phyloP scores from a whole-genome alignment of 306 rosid genomes.

The Astragalus membranaceus region DNA sequence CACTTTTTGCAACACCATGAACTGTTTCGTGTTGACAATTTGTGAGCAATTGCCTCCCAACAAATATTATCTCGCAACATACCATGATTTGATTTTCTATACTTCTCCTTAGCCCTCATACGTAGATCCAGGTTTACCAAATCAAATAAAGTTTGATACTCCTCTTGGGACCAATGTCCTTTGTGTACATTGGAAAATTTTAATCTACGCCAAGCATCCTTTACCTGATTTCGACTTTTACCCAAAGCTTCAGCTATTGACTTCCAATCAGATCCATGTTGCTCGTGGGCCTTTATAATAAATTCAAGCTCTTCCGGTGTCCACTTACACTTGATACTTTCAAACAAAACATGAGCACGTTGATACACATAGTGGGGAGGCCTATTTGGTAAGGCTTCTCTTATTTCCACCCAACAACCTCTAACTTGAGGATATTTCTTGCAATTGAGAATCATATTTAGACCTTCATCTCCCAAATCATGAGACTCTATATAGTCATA shows the following conservation, averaged over 20 bases:
- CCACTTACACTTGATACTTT: conserved; percentile 46
- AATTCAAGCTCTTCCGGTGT: conserved; percentile 46
- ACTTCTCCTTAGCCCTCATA: conserved; percentile 38
- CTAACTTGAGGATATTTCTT: conserved; percentile 4
- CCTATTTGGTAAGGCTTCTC: conserved; percentile 48
- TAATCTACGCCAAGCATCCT: conserved; percentile 68
- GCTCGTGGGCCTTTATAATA: conserved; percentile 22
- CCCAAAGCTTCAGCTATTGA: conserved; percentile 45
- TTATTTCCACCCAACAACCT: conserved; percentile 70
- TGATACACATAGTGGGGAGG: conserved; percentile 19
- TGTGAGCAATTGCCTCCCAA: conserved; percentile 64
- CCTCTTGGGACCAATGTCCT: conserved; percentile 67
- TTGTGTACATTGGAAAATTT: conserved; percentile 22
- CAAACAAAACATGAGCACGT: conserved; percentile 62
- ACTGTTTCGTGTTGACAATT: conserved; percentile 41
- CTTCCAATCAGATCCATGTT: conserved; percentile 67
- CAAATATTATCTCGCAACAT: conserved; percentile 75
- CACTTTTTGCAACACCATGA: conserved; percentile 48
- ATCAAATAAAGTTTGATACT: conserved; percentile 64
- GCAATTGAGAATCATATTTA: conserved; percentile 45
- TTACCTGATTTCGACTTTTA: conserved; percentile 58
- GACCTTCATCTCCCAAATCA: conserved; percentile 55
- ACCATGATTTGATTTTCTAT: conserved; percentile 44
- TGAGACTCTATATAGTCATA: conserved; percentile 40
- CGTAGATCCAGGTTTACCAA: conserved; percentile 70